These are phyloP conservation scores for Fusarium annulatum DNA, from an alignment of 2,329 filamentous ascomycete species.

Conservation along the genomic window DNA sequence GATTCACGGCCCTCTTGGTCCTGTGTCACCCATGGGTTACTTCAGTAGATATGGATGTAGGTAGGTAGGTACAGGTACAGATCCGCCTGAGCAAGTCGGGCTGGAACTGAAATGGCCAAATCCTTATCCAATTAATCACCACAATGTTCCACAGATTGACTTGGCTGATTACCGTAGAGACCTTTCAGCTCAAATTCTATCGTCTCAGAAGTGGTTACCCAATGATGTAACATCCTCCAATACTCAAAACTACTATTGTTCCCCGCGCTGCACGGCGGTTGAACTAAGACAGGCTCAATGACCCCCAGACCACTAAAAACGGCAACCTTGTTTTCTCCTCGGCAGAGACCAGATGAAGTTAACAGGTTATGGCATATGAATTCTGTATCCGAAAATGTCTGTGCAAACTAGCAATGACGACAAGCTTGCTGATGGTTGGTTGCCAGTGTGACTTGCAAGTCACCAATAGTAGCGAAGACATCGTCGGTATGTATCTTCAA, in stretches of 20 bases:
- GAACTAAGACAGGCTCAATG: conserved; percentile 22
- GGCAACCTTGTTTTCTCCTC: conserved; percentile 19
- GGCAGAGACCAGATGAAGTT: background rate
- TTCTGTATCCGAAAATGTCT: background rate
- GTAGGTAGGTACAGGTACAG: too few relatives aligned
- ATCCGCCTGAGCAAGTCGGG: background rate
- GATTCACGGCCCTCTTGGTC: conserved; percentile 1
- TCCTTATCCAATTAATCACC: too few relatives aligned
- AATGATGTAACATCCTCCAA: conserved; percentile 19
- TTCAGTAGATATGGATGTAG: background rate
- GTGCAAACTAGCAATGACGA: conserved; percentile 22
- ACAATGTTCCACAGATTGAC: background rate
- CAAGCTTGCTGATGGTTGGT: conserved; percentile 3
- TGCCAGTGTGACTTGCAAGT: background rate
- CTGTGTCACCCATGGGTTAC: background rate
- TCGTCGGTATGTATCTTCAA: conserved; percentile 4
- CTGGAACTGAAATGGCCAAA: background rate
- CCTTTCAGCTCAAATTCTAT: background rate
- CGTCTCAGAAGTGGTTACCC: background rate
- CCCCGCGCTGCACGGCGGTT: conserved; percentile 35
- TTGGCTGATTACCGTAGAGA: background rate
- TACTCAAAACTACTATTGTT: conserved; percentile 11
- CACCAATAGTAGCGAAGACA: background rate
- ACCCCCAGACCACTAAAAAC: conserved; percentile 8
- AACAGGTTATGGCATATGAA: background rate